phyloP scores from a whole-genome alignment of 805 yeast species.

The Yarrowia sp. region DNA sequence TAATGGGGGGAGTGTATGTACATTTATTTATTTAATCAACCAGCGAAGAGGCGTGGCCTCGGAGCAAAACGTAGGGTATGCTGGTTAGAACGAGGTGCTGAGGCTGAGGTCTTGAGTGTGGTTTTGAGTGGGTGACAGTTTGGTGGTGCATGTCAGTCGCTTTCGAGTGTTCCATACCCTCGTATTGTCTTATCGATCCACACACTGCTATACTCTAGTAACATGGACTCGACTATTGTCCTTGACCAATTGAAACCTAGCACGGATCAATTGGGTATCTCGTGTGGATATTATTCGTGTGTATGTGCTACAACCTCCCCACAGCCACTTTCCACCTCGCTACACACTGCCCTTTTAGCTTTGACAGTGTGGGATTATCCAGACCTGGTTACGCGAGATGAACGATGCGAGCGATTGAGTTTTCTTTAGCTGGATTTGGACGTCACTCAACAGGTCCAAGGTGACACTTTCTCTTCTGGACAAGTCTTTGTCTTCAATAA shows the following conservation, averaged over 20 bases:
- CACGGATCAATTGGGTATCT: too few relatives aligned
- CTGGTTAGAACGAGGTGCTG: too few relatives aligned
- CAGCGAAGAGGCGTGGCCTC: background rate
- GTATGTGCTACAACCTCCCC: background rate
- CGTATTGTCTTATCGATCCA: too few relatives aligned
- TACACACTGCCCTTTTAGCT: background rate
- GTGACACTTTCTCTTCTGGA: background rate
- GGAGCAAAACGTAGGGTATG: background rate
- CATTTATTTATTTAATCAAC: constrained; percentile 12
- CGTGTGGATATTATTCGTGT: too few relatives aligned
- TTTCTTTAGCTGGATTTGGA: background rate
- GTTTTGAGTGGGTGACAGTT: too few relatives aligned
- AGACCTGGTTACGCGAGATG: background rate
- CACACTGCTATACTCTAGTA: too few relatives aligned
- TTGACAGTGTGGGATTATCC: background rate
- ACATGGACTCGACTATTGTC: too few relatives aligned
- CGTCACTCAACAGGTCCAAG: background rate
- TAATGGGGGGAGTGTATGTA: constrained; percentile 10
- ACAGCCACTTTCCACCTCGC: background rate
- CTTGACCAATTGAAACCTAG: too few relatives aligned
- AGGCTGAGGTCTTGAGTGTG: too few relatives aligned
- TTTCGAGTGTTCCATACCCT: too few relatives aligned
- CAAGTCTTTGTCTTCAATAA: background rate
- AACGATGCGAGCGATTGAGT: background rate
- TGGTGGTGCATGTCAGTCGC: too few relatives aligned